Percentiles rank a stretch among this genome's conserved stretches.
These are phyloP conservation scores for Caloboletus inedulis DNA, from an alignment of 1,284 basidiomycete genomes.

Conservation along the genomic window DNA sequence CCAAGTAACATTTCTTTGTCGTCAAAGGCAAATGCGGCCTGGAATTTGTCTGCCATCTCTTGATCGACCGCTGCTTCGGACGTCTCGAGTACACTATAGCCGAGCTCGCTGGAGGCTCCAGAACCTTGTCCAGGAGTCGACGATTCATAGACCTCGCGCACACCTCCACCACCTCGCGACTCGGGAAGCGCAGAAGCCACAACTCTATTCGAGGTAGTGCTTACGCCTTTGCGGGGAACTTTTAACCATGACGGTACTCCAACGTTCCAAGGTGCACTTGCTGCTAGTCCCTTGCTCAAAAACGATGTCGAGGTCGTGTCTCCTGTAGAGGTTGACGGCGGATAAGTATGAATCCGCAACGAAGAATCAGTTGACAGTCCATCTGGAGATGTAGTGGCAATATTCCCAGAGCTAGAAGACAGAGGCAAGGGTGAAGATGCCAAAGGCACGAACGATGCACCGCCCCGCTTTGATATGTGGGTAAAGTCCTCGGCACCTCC, in stretches of 20 bases:
- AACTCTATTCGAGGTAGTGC: slow-evolving; percentile 9
- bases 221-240: slow-evolving; percentile 47
- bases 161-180: slow-evolving; percentile 24
- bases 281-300: slow-evolving; percentile 24
- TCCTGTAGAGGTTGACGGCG: slow-evolving; percentile 59
- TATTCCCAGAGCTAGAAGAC: slow-evolving; percentile 17
- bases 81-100: slow-evolving; percentile 73
- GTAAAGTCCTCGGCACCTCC: slow-evolving; percentile 62
- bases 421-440: slow-evolving; percentile 35
- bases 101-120: slow-evolving; percentile 52
- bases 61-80: slow-evolving; percentile 60
- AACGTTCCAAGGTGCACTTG: slow-evolving; percentile 50
- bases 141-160: slow-evolving; percentile 55
- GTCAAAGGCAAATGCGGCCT: slow-evolving; percentile 75
- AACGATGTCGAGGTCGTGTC: slow-evolving; percentile 31
- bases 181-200: slow-evolving; percentile 10
- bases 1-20: slow-evolving; percentile 84
- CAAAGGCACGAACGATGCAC: slow-evolving; percentile 59
- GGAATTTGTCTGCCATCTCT: slow-evolving; percentile 74
- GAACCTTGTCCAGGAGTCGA: slow-evolving; percentile 22
- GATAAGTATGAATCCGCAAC: slow-evolving; percentile 63
- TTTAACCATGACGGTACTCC: slow-evolving; percentile 72
- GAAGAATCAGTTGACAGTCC: slow-evolving; percentile 20
- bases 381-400: slow-evolving; percentile 5
- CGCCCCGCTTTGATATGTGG: slow-evolving; percentile 55